These are phyloP conservation scores for Monilinia vaccinii-corymbosi DNA, from an alignment of 2,329 filamentous ascomycete species.

Conservation along the genomic window DNA sequence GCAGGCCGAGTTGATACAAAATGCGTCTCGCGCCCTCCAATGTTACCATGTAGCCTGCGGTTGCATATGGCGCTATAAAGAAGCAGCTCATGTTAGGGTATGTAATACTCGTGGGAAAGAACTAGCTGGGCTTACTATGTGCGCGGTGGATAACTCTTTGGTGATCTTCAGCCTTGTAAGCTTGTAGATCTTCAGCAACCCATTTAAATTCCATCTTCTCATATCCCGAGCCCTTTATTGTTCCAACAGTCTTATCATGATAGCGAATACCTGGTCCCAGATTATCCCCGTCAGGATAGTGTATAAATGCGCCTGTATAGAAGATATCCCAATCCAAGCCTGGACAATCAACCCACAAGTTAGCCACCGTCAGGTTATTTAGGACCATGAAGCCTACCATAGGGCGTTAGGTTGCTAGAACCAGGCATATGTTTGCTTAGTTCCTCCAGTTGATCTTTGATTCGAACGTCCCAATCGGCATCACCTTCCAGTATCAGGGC, in stretches of 20 bases:
- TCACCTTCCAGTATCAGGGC: constrained; percentile 1
- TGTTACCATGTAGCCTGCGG: neutral
- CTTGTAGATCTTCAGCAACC: neutral
- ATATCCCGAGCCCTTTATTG: neutral
- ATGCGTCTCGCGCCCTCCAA: neutral
- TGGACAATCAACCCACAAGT: neutral
- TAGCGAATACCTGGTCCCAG: neutral
- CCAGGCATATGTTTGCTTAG: neutral
- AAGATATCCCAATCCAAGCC: neutral
- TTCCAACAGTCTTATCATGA: neutral
- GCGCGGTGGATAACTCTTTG: neutral
- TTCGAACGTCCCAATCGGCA: neutral
- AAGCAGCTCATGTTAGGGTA: neutral
- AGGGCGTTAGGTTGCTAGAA: neutral
- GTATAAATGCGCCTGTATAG: neutral
- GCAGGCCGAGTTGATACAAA: neutral
- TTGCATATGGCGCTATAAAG: neutral
- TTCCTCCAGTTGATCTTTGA: neutral
- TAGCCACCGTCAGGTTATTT: neutral
- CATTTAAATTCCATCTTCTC: neutral
- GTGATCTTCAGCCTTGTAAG: neutral
- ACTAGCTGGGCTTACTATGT: neutral
- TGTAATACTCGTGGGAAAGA: neutral
- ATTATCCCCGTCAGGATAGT: neutral
- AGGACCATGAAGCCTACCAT: neutral